Evolutionary conservation across 2,329 filamentous ascomycete species (phyloP), one percentile per base, ranked within the genome.

Genomic region (Aspergillus persii): DNA sequence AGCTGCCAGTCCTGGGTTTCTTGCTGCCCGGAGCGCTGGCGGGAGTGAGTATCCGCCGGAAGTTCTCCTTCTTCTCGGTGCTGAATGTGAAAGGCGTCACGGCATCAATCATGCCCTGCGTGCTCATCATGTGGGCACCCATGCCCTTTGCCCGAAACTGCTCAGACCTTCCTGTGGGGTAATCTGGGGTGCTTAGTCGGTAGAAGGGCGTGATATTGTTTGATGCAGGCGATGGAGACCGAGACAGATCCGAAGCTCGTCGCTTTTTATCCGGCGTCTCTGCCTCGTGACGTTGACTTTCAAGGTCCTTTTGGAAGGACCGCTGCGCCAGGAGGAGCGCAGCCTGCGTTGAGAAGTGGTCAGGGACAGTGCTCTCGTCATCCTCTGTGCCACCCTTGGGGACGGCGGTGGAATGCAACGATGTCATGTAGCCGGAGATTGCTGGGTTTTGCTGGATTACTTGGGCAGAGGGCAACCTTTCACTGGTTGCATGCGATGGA

Each of bases 41-140:
- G 59, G 29, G 30, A 12, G 49, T 58, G 8, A 59, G 52, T 8
- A 59, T 50, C 8, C 55, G 39, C 8, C 53, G 54, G 30, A 41
- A 33, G 7, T 59, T 65, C 50, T 49, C 46, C 58, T 68, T 73
- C 61, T 68, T 74, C n/a, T 66, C 63, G 18, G 72, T 72, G 39
- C 74, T 77, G 46, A 76, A 70, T 3, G 68, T 71, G 55, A 76
- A 78, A 8, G 77, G 76, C 3, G 74, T 76, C 30, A 71, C 70
- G 12, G 73, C 70, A 56, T 78, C 74, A 15, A 79, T 70, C 66
- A 79, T 74, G 49, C 66, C 72, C 62, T 79, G 76, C 1, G 76
- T 78, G 58, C 73, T 76, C 61, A 75, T 68, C 47, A 69, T 66
- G 57, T 68, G 70, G n/a, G 61, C 53, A 18, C 57, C 63, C 23